phyloP scores from a whole-genome alignment of 345 rosid genomes.

The Salix udensis region DNA sequence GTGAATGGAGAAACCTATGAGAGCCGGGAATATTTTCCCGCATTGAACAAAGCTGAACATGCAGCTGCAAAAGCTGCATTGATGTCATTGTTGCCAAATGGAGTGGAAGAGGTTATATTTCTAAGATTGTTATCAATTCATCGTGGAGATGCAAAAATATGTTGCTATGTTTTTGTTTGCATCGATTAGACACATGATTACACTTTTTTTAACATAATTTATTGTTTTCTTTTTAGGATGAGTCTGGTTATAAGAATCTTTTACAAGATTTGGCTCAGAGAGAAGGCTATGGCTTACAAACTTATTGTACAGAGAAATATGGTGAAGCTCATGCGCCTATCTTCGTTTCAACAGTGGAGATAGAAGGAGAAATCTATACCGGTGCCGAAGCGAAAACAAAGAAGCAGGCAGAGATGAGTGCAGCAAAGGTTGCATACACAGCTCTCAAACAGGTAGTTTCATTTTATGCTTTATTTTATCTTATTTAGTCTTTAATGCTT shows the following conservation, averaged over 20 bases:
- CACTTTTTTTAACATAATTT: background rate
- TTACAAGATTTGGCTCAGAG: constrained; percentile 61
- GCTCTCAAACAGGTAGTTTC: constrained; percentile 27
- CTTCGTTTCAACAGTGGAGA: constrained; percentile 48
- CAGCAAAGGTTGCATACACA: constrained; percentile 60
- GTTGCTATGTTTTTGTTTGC: background rate
- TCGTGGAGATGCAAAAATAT: background rate
- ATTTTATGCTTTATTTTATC: background rate
- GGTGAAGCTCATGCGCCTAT: constrained; percentile 49
- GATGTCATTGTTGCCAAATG: constrained; percentile 27
- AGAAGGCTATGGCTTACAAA: constrained; percentile 35
- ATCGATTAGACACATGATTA: background rate
- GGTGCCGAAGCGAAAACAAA: constrained; percentile 53
- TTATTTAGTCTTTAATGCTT: background rate
- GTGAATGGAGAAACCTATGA: constrained; percentile 43
- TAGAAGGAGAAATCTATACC: constrained; percentile 32
- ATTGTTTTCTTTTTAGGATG: constrained; percentile 33
- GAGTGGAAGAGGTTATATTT: constrained; percentile 38
- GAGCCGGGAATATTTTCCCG: constrained; percentile 29
- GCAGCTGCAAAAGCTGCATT: constrained; percentile 64
- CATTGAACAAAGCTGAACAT: constrained; percentile 57
- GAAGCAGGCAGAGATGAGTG: constrained; percentile 59
- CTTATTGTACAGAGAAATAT: constrained; percentile 34
- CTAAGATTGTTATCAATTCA: constrained; percentile 1
- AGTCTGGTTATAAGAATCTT: constrained; percentile 49